These are phyloP conservation scores for Gliomastix tumulicola DNA, from an alignment of 2,329 filamentous ascomycete genomes.

Conservation along the genomic window DNA sequence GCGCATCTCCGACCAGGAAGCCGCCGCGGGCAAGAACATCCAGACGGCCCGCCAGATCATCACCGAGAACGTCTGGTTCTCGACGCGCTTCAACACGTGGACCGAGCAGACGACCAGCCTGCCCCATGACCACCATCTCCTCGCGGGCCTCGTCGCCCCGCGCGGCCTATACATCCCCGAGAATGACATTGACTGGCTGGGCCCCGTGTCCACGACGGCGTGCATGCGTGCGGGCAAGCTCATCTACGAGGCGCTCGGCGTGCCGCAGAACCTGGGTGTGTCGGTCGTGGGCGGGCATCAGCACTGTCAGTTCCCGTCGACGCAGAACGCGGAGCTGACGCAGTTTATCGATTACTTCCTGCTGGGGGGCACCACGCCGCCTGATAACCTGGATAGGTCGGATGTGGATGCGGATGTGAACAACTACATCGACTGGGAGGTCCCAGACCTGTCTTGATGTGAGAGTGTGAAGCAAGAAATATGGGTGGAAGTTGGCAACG, in stretches of 20 bases:
- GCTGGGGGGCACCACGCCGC: conserved; percentile 20
- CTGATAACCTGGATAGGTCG: conserved; percentile 1
- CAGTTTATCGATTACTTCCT: conserved; percentile 50
- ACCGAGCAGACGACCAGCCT: conserved; percentile 35
- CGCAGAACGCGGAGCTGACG: conserved; percentile 42
- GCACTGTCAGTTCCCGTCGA: conserved; percentile 49
- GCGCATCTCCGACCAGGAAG: conserved; percentile 45
- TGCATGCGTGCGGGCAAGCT: conserved; percentile 49
- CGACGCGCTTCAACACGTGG: conserved; percentile 44
- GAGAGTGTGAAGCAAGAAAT: too few relatives aligned
- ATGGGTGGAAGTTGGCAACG: too few relatives aligned
- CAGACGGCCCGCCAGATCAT: conserved; percentile 54
- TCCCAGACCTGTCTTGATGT: not conserved
- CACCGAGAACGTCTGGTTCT: conserved; percentile 58
- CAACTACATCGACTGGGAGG: conserved; percentile 2
- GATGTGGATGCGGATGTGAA: not conserved
- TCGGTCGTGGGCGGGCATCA: conserved; percentile 45
- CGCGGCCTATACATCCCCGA: conserved; percentile 48
- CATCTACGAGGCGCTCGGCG: conserved; percentile 47
- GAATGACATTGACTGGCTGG: conserved; percentile 54
- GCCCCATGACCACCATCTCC: conserved; percentile 51
- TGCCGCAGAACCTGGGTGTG: conserved; percentile 49
- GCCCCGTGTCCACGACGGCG: conserved; percentile 46
- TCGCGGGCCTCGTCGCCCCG: conserved; percentile 49
- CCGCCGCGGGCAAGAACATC: conserved; percentile 47